These are phyloP conservation scores for Suillus hirtellus DNA, from an alignment of 768 basidiomycete species.

Conservation along the genomic window DNA sequence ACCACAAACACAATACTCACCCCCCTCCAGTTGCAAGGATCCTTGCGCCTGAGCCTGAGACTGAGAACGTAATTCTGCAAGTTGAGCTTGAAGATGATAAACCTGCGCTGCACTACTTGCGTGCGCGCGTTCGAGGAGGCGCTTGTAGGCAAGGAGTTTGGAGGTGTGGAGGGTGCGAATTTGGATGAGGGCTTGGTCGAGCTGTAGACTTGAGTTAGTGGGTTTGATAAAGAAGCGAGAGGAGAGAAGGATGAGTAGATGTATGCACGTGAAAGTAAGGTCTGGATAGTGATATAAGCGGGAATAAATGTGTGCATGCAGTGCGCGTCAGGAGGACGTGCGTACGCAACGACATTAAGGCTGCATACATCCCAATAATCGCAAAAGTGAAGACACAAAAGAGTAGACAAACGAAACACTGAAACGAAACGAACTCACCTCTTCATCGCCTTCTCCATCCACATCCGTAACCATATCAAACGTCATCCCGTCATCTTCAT, in stretches of 20 bases:
- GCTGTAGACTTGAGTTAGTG: conserved; percentile 29
- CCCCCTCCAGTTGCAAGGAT: conserved; percentile 26
- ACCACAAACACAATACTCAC: conserved; percentile 52
- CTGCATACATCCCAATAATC: not conserved
- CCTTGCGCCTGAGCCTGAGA: conserved; percentile 26
- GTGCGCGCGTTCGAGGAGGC: conserved; percentile 79
- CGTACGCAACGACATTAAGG: conserved; percentile 9
- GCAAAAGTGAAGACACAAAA: not conserved
- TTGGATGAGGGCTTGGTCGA: conserved; percentile 43
- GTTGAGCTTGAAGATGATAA: conserved; percentile 83
- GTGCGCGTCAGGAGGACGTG: not conserved
- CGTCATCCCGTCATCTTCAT: conserved; percentile 55
- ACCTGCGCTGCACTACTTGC: conserved; percentile 78
- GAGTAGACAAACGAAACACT: conserved; percentile 2
- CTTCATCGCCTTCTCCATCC: conserved; percentile 72
- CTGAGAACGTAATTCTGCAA: conserved; percentile 60
- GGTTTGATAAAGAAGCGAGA: not conserved
- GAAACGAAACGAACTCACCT: conserved; percentile 41
- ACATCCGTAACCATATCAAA: conserved; percentile 68
- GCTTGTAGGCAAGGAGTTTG: conserved; percentile 73
- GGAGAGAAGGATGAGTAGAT: not conserved
- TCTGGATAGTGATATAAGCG: not conserved
- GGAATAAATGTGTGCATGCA: not conserved
- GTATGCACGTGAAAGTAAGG: not conserved
- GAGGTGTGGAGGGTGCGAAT: conserved; percentile 44